These are phyloP conservation scores for Blastobotrys indianensis DNA, from an alignment of 1,139 yeast genomes.

Conservation along the genomic window DNA sequence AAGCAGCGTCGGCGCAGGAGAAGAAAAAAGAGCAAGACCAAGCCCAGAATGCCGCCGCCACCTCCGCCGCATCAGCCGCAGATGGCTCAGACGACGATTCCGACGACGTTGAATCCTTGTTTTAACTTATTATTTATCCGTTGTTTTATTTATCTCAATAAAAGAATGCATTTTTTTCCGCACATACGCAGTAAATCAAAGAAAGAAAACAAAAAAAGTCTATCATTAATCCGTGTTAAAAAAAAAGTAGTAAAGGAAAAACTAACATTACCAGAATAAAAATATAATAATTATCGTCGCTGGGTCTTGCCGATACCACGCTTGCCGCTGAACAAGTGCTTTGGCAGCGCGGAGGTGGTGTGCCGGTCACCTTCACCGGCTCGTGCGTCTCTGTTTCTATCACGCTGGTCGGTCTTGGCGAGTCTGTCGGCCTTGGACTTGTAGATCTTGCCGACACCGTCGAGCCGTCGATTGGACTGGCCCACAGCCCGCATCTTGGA, in stretches of 20 bases:
- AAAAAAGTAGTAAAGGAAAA: constrained; percentile 1
- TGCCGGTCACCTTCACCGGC: constrained; percentile 97
- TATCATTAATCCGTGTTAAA: not conserved
- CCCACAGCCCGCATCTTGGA: constrained; percentile 42
- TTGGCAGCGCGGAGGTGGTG: constrained; percentile 75
- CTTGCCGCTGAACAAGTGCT: constrained; percentile 94
- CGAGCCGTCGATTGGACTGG: constrained; percentile 78
- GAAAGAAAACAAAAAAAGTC: too few relatives aligned
- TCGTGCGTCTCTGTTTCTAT: constrained; percentile 86
- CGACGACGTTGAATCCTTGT: constrained; percentile 17
- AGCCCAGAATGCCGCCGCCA: not conserved
- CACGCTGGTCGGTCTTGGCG: constrained; percentile 85
- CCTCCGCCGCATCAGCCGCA: not conserved
- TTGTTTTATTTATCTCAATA: not conserved
- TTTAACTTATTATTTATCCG: constrained; percentile 8
- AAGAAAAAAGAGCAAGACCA: constrained; percentile 3
- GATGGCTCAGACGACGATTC: constrained; percentile 14
- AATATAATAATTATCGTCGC: constrained; percentile 40
- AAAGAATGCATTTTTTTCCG: not conserved
- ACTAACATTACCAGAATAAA: not conserved
- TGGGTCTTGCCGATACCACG: constrained; percentile 82
- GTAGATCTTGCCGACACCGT: constrained; percentile 73
- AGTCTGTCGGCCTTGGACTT: constrained; percentile 79
- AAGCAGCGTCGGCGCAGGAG: not conserved
- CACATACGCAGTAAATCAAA: not conserved